Evolutionary conservation across 257 asterid genomes (phyloP).

Genomic region (Solanum appendiculatum): DNA sequence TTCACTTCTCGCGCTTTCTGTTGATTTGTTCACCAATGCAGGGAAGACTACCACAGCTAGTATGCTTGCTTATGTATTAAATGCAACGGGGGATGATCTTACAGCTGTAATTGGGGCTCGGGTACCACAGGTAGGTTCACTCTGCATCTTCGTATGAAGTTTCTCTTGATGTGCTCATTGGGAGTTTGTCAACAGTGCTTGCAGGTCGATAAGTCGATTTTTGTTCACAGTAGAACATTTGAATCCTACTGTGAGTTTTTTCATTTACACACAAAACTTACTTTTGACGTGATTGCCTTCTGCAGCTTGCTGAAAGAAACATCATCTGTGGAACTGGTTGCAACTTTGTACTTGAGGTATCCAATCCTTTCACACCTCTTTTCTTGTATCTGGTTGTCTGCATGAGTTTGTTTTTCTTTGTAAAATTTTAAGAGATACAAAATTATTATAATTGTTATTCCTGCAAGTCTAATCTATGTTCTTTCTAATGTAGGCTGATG

Average conservation of each 20-base stretch:
- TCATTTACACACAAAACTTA: not conserved
- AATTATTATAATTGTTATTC: not conserved
- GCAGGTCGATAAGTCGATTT: not conserved
- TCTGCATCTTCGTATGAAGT: not conserved
- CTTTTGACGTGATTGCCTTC: not conserved
- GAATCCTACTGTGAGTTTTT: not conserved
- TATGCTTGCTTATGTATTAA: slow-evolving; percentile 28
- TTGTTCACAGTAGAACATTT: not conserved
- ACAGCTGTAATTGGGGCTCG: slow-evolving; percentile 33
- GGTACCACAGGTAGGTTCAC: slow-evolving; percentile 26
- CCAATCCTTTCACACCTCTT: not conserved
- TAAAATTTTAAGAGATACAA: not conserved
- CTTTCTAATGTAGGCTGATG: slow-evolving; percentile 26
- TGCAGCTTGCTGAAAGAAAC: slow-evolving; percentile 27
- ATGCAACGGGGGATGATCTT: slow-evolving; percentile 29
- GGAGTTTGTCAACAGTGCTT: not conserved
- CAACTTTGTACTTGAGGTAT: slow-evolving; percentile 33
- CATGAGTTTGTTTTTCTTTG: not conserved
- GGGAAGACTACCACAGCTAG: slow-evolving; percentile 35
- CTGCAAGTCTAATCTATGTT: not conserved
- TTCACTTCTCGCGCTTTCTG: not conserved
- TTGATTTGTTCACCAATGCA: not conserved
- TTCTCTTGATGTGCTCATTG: not conserved
- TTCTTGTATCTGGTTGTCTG: not conserved
- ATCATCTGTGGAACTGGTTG: slow-evolving; percentile 17